Evolutionary conservation across 345 rosid species (phyloP).

Genomic region (Hypericum androsaemum): DNA sequence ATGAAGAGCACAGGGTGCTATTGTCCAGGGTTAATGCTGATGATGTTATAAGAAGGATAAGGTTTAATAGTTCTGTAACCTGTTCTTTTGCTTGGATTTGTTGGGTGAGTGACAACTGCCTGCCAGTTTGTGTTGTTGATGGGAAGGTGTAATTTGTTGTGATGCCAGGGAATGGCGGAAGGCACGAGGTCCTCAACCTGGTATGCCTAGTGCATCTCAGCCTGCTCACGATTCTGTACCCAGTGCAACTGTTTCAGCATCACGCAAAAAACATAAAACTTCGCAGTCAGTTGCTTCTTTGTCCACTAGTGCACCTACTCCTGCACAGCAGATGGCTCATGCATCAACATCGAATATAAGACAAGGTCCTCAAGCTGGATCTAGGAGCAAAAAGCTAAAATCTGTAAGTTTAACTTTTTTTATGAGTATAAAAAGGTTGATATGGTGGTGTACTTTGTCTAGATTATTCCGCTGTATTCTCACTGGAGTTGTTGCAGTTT

Average conservation of each 20-base stretch:
- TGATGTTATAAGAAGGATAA: constrained; percentile 68
- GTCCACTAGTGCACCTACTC: too few species aligned
- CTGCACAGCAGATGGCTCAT: constrained; percentile 7
- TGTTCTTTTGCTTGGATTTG: constrained; percentile 12
- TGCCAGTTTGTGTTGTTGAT: constrained; percentile 6
- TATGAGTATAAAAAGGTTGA: too few species aligned
- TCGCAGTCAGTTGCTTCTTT: constrained; percentile 43
- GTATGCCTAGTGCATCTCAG: constrained; percentile 43
- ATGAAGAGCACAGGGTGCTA: constrained; percentile 88
- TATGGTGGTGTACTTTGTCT: too few species aligned
- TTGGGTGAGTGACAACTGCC: constrained; percentile 8
- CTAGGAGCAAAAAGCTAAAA: constrained; percentile 69
- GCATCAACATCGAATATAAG: constrained; percentile 51
- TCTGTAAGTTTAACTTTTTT: constrained; percentile 48
- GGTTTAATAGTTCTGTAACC: constrained; percentile 37
- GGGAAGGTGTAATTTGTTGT: constrained; percentile 14
- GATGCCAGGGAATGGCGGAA: constrained; percentile 84
- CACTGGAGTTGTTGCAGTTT: constrained; percentile 33
- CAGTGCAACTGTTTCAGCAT: constrained; percentile 65
- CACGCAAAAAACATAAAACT: constrained; percentile 83
- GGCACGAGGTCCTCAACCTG: constrained; percentile 50
- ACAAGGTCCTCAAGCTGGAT: constrained; percentile 43
- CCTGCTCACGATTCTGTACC: constrained; percentile 53
- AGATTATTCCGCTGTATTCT: too few species aligned
- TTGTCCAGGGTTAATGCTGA: constrained; percentile 81